Conservation (phyloP, 345 rosid species). For the Corymbia maculata region DNA sequence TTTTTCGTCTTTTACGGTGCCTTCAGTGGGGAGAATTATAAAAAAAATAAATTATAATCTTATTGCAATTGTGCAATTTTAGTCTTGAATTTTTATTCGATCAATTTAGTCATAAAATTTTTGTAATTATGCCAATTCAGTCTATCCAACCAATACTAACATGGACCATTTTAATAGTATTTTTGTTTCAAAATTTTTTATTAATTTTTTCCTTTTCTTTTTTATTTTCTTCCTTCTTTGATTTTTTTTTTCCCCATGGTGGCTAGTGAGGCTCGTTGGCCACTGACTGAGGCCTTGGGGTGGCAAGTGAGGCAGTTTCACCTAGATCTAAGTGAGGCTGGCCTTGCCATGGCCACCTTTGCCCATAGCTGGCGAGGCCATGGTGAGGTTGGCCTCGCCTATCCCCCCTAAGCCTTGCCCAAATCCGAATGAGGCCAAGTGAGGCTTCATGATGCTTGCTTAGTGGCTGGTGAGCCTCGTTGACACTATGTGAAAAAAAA, state of each 20-base stretch:
- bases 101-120: background rate
- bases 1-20: slow-evolving; percentile 72
- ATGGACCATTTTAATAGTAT: too few relatives aligned
- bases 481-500: background rate
- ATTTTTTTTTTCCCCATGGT: background rate
- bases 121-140: accelerated
- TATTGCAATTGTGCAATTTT: background rate
- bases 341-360: background rate
- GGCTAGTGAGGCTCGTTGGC: accelerated
- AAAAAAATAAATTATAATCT: too few relatives aligned
- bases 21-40: slow-evolving; percentile 34
- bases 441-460: background rate
- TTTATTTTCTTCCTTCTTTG: background rate
- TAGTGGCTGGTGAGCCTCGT: accelerated
- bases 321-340: accelerated
- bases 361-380: background rate
- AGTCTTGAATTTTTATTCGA: too few relatives aligned
- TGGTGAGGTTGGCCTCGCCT: background rate
- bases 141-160: accelerated
- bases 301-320: accelerated
- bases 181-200: too few relatives aligned
- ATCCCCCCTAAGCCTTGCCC: too few relatives aligned
- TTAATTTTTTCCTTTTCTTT: too few relatives aligned
- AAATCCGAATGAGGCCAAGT: accelerated
- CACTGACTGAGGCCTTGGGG: background rate